Conservation (phyloP, 2,329 filamentous ascomycete genomes). For the Diaporthe sp. region DNA sequence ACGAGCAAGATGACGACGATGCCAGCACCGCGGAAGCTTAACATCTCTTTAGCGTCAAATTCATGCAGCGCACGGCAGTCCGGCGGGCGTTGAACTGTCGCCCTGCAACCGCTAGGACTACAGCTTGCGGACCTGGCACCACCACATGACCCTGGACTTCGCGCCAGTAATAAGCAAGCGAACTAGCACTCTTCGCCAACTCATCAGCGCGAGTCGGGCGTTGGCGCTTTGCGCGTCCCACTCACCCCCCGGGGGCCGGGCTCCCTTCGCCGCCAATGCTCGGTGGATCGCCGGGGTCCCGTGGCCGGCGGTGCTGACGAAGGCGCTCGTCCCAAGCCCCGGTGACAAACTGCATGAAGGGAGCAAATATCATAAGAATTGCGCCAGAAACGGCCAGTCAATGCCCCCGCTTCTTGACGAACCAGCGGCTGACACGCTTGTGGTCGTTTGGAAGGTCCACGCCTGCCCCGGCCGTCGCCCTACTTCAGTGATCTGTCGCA, state of each 20-base stretch:
- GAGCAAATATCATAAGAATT: neutral
- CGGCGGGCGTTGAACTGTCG: neutral
- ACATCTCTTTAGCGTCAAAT: slow-evolving; percentile 17
- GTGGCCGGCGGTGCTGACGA: slow-evolving; percentile 14
- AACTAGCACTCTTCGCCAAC: neutral
- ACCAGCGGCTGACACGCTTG: slow-evolving; percentile 23
- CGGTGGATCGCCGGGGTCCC: slow-evolving; percentile 1
- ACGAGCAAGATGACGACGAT: slow-evolving; percentile 1
- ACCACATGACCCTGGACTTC: neutral
- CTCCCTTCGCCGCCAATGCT: neutral
- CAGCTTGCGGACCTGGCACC: neutral
- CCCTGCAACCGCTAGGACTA: neutral
- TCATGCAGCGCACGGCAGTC: slow-evolving; percentile 15
- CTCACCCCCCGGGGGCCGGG: neutral
- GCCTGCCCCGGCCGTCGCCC: neutral
- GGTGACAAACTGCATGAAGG: slow-evolving; percentile 14
- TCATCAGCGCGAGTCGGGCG: neutral
- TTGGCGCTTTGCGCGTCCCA: neutral
- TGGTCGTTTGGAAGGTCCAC: neutral
- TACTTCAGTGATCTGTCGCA: neutral
- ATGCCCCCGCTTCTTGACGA: neutral
- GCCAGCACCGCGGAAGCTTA: slow-evolving; percentile 24
- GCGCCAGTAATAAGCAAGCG: neutral
- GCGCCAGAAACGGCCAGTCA: neutral
- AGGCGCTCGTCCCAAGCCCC: neutral